These are phyloP conservation scores for Cyathus striatus DNA, from an alignment of 768 basidiomycete species.

Conservation along the genomic window DNA sequence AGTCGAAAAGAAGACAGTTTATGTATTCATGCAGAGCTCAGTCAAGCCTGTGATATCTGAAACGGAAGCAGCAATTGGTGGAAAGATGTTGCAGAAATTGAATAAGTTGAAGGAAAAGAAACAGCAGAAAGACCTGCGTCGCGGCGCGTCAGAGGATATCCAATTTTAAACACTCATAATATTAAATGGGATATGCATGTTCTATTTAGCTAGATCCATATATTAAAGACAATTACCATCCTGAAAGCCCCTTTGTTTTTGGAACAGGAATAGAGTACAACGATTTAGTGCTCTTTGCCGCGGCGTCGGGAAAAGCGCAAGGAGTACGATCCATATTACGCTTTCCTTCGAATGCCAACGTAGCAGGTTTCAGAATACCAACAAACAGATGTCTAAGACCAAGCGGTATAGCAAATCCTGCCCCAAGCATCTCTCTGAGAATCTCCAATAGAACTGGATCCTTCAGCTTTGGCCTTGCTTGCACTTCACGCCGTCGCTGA, in stretches of 20 bases:
- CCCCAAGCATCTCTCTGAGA: conserved; percentile 10
- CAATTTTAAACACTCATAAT: too few species aligned
- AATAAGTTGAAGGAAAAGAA: not conserved
- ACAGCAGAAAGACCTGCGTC: too few species aligned
- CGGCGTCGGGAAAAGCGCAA: not conserved
- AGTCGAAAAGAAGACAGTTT: conserved; percentile 27
- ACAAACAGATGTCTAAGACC: conserved; percentile 11
- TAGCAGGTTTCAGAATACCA: too few species aligned
- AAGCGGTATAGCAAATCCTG: conserved; percentile 12
- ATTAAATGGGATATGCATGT: too few species aligned
- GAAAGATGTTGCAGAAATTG: not conserved
- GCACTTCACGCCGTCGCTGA: not conserved
- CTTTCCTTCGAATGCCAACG: not conserved
- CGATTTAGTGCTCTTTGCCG: too few species aligned
- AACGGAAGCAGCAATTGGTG: not conserved
- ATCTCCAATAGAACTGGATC: too few species aligned
- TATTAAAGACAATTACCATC: too few species aligned
- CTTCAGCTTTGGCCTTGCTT: too few species aligned
- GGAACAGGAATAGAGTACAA: too few species aligned
- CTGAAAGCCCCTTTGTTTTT: too few species aligned
- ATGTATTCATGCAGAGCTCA: conserved; percentile 40
- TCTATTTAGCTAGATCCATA: too few species aligned
- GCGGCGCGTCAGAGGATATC: too few species aligned
- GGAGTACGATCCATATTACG: not conserved
- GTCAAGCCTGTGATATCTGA: conserved; percentile 6